Percentiles rank a stretch among this genome's conserved stretches.
Evolutionary conservation across 2,329 filamentous ascomycete species (phyloP).

Genomic region (Purpureocillium takamizusanense): DNA sequence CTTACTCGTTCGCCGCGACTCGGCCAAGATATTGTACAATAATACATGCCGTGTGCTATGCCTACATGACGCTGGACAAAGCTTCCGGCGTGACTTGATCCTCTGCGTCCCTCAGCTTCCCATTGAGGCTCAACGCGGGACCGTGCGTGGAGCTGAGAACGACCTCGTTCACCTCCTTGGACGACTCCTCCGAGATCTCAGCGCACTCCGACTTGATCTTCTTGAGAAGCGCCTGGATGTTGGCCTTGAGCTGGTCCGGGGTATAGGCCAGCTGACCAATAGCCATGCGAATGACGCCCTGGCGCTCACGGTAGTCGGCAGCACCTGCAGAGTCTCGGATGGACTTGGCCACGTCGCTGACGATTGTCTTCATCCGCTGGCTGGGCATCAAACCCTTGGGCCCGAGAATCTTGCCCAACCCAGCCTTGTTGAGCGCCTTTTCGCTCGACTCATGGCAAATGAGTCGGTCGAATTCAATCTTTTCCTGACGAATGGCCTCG

Average conservation of each 20-base stretch:
- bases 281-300: constrained; percentile 80
- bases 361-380: constrained; percentile 78
- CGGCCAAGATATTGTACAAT: constrained; percentile 30
- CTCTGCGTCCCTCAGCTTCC: constrained; percentile 58
- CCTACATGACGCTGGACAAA: constrained; percentile 46
- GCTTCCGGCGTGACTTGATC: constrained; percentile 45
- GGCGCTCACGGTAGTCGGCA: constrained; percentile 76
- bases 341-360: constrained; percentile 64
- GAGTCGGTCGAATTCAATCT: constrained; percentile 80
- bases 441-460: constrained; percentile 78
- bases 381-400: constrained; percentile 91
- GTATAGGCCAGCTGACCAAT: constrained; percentile 86
- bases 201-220: constrained; percentile 71
- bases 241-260: constrained; percentile 75
- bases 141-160: constrained; percentile 82
- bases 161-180: constrained; percentile 44
- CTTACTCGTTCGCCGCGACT: neutral
- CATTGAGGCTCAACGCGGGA: constrained; percentile 80
- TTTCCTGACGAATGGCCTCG: constrained; percentile 61
- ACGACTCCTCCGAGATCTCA: constrained; percentile 50
- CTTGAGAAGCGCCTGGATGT: constrained; percentile 69
- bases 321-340: constrained; percentile 78
- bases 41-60: constrained; percentile 13
- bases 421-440: constrained; percentile 70
- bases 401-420: constrained; percentile 72